phyloP scores from a whole-genome alignment of 495 filamentous ascomycete species.

The Trichocladium antarcticum region DNA sequence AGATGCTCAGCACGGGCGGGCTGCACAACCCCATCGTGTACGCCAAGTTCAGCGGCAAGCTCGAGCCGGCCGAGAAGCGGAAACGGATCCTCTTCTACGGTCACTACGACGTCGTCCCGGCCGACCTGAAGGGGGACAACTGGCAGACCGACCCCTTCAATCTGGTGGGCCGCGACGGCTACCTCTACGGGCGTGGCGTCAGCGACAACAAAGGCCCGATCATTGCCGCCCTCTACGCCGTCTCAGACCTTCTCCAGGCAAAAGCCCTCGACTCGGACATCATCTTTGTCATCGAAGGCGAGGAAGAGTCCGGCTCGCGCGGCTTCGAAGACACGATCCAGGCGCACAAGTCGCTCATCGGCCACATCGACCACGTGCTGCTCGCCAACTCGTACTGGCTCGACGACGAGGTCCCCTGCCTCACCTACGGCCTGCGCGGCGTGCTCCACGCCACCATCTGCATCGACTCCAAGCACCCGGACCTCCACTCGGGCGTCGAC shows the following conservation, averaged over 20 bases:
- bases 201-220: constrained; percentile 97
- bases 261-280: constrained; percentile 75
- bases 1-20: constrained; percentile 65
- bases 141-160: constrained; percentile 85
- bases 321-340: constrained; percentile 75
- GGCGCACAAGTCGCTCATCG: constrained; percentile 70
- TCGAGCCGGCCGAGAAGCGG: constrained; percentile 40
- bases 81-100: constrained; percentile 95
- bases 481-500: constrained; percentile 92
- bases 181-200: constrained; percentile 91
- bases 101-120: constrained; percentile 97
- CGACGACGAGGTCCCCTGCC: constrained; percentile 84
- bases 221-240: constrained; percentile 83
- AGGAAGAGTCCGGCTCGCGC: constrained; percentile 88
- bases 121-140: constrained; percentile 61
- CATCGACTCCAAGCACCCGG: constrained; percentile 72
- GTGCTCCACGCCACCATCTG: constrained; percentile 87
- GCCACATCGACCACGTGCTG: constrained; percentile 83
- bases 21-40: constrained; percentile 77
- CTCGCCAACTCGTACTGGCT: constrained; percentile 98
- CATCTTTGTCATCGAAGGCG: constrained; percentile 88
- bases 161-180: constrained; percentile 75
- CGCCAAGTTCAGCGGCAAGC: constrained; percentile 71
- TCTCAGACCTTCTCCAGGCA: constrained; percentile 69
- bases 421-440: constrained; percentile 91